Base-by-base conservation (phyloP, 768 basidiomycete genomes). In the Trametes cinnabarina region DNA sequence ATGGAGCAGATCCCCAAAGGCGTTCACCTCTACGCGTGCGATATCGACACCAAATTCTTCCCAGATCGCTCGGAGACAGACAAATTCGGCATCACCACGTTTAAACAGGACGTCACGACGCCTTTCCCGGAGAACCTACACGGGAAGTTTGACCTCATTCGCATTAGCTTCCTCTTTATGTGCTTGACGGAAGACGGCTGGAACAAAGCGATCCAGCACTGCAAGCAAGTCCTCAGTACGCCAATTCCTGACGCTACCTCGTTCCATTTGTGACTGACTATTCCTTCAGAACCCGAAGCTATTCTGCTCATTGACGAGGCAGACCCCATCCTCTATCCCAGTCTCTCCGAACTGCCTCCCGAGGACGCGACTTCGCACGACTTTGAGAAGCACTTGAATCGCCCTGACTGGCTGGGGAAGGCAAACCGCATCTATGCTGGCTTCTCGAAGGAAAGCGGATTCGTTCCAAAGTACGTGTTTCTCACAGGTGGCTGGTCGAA, bases 71-170 rank as follows among this genome's bases (percentile, higher is more conserved):
- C 46, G 0, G 14, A 53, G 25, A 53, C 50, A 5, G 58, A 60
- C 19, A 40, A 37, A 19, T 5, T 56, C 5, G 61, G 58, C 0
- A 30, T 66, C 28, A 47, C 22, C 19, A 58, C 65, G 14, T 66
- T 66, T 43, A n/a, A 58, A 35, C 65, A 64, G 17, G 65, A 66
- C 28, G 58, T 60, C 20, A 64, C 63, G 6, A 56, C 54, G 41
- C 61, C 63, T 2, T 64, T 66, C 47, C 63, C 55, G 3, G 25
- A 17, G 1, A 58, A 60, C 6, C 34, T 60, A n/a, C 52, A 55
- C 22, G 61, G 55, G 3, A 60, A 43, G 23, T 66, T 57, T 44
- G 65, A 66, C 48, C 46, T 66, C 14, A 51, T 62, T 2, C 63
- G 62, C 48, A 44, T 60, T n/a, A 58, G 61, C 28, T 52, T 62